These are phyloP conservation scores for Penicillium egyptiacum DNA, from an alignment of 495 filamentous ascomycete genomes.

Conservation along the genomic window DNA sequence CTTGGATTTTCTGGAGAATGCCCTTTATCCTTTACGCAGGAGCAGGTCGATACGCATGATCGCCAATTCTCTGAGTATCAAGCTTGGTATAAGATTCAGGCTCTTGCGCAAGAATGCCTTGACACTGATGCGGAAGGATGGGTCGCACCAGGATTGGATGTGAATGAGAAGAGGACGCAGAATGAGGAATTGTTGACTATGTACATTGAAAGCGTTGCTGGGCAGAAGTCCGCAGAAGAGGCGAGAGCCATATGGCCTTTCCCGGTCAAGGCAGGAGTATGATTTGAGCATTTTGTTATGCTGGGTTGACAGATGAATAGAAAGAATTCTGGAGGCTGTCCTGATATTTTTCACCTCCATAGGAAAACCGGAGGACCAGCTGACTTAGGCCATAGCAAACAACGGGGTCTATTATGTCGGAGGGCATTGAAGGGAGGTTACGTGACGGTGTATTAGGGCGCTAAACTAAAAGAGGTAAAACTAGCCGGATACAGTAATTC, in stretches of 20 bases:
- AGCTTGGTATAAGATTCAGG: slow-evolving; percentile 30
- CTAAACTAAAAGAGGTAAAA: too few relatives aligned
- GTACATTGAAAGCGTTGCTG: slow-evolving; percentile 29
- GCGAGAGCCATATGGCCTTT: slow-evolving; percentile 36
- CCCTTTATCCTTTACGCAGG: slow-evolving; percentile 32
- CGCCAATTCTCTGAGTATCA: slow-evolving; percentile 32
- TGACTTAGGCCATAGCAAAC: neutral
- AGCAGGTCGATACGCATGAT: slow-evolving; percentile 30
- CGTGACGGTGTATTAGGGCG: too few relatives aligned
- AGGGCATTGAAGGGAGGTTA: too few relatives aligned
- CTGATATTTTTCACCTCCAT: neutral
- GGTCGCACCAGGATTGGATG: slow-evolving; percentile 35
- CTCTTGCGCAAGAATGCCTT: slow-evolving; percentile 35
- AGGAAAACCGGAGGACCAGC: slow-evolving; percentile 1
- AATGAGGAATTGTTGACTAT: slow-evolving; percentile 32
- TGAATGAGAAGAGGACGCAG: slow-evolving; percentile 27
- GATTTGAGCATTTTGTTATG: slow-evolving; percentile 3
- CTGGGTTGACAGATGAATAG: neutral
- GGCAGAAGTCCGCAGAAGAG: slow-evolving; percentile 30
- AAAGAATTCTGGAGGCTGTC: slow-evolving; percentile 3
- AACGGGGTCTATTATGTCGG: too few relatives aligned
- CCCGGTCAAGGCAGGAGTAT: slow-evolving; percentile 8
- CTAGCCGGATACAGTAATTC: too few relatives aligned
- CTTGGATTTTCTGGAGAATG: slow-evolving; percentile 32
- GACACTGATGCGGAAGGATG: slow-evolving; percentile 43